These are phyloP conservation scores for Annulohypoxylon truncatum DNA, from an alignment of 2,329 filamentous ascomycete genomes.

Conservation along the genomic window DNA sequence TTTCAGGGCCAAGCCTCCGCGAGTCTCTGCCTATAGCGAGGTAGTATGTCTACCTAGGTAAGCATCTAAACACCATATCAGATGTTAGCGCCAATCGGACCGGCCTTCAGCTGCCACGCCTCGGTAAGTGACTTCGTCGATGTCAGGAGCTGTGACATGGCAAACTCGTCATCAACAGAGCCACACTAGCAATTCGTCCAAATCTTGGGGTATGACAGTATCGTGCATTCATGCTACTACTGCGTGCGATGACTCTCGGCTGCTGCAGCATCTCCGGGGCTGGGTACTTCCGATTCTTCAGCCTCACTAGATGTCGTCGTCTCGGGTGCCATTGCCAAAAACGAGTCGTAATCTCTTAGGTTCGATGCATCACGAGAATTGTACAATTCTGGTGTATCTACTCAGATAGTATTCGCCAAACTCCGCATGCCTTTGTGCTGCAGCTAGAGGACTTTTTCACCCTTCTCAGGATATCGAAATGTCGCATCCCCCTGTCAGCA, in stretches of 20 bases:
- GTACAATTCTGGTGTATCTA: constrained; percentile 7
- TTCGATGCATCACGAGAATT: constrained; percentile 14
- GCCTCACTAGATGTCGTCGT: constrained; percentile 32
- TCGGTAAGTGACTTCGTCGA: constrained; percentile 30
- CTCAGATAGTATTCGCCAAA: not conserved
- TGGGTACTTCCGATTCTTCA: constrained; percentile 29
- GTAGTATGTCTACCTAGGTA: not conserved
- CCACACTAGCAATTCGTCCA: constrained; percentile 27
- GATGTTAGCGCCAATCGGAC: constrained; percentile 38
- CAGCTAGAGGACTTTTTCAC: constrained; percentile 2
- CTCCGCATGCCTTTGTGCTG: not conserved
- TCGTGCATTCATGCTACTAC: constrained; percentile 26
- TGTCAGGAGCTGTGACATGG: constrained; percentile 11
- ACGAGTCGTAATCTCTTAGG: constrained; percentile 11
- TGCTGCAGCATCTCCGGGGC: constrained; percentile 21
- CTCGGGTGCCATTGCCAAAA: constrained; percentile 38
- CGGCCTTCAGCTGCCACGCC: constrained; percentile 34
- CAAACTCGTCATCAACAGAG: constrained; percentile 32
- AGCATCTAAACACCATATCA: not conserved
- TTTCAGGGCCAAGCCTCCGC: not conserved
- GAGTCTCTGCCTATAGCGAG: not conserved
- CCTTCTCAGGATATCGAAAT: not conserved
- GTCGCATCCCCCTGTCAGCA: constrained; percentile 22
- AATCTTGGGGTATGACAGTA: constrained; percentile 31
- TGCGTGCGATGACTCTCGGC: constrained; percentile 18